Conservation (phyloP, 148 eudicot genomes). For the Chenopodium suecicum region DNA sequence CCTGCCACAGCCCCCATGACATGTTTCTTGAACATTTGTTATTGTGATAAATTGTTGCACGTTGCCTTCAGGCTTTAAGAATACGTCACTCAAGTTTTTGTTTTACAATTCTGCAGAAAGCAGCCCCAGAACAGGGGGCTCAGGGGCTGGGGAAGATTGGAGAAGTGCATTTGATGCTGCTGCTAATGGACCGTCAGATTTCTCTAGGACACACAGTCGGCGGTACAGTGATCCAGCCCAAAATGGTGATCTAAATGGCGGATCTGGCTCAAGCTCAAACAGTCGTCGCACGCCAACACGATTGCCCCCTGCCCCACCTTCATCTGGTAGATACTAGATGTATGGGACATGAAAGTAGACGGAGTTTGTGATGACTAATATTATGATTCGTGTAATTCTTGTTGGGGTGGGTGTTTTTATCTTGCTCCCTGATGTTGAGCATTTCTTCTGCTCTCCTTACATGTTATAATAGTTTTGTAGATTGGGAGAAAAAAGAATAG, state of each 20-base stretch:
- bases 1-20: not conserved
- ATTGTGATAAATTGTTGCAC: not conserved
- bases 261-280: constrained; percentile 64
- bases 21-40: not conserved
- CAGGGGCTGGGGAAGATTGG: constrained; percentile 82
- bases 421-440: constrained; percentile 42
- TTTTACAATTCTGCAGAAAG: constrained; percentile 53
- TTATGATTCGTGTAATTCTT: constrained; percentile 45
- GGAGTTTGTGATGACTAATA: constrained; percentile 18
- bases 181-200: constrained; percentile 72
- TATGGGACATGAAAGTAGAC: constrained; percentile 15
- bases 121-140: constrained; percentile 69
- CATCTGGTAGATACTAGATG: constrained; percentile 73
- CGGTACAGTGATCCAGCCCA: constrained; percentile 66
- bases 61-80: not conserved
- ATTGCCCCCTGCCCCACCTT: constrained; percentile 94
- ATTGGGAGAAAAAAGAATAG: constrained; percentile 27
- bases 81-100: not conserved
- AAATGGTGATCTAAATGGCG: constrained; percentile 66
- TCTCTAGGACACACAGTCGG: constrained; percentile 68
- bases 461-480: constrained; percentile 52
- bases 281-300: constrained; percentile 91
- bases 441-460: constrained; percentile 35
- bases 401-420: constrained; percentile 36
- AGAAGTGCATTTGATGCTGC: constrained; percentile 95